Conservation (phyloP, 2,329 filamentous ascomycete species). For the Ceratocystis cubensis region DNA sequence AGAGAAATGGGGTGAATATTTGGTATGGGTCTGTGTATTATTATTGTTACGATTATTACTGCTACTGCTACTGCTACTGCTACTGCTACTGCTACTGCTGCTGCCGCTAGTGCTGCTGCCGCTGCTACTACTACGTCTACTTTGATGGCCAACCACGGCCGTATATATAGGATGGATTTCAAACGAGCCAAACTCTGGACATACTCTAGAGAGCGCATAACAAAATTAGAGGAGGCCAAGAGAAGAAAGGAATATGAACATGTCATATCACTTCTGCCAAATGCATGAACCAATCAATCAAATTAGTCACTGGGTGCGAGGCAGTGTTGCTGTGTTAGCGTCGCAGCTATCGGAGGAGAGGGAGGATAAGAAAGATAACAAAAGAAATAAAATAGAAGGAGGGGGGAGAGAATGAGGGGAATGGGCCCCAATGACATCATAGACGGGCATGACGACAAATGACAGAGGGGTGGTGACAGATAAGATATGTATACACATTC, state of each 20-base stretch:
- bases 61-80: neutral
- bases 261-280: too few species aligned
- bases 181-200: too few species aligned
- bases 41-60: slow-evolving; percentile 5
- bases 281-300: too few species aligned
- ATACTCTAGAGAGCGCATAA: too few species aligned
- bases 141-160: neutral
- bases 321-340: neutral
- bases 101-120: neutral
- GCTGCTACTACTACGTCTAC: neutral
- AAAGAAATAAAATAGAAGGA: neutral
- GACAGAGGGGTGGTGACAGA: too few species aligned
- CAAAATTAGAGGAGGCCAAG: too few species aligned
- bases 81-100: neutral
- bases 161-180: too few species aligned
- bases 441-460: too few species aligned
- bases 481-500: too few species aligned
- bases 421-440: too few species aligned
- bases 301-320: neutral
- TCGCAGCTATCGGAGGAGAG: neutral
- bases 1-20: neutral
- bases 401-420: too few species aligned
- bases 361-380: neutral
- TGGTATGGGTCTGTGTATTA: neutral
- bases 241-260: too few species aligned